These are phyloP conservation scores for Claviceps pusilla DNA, from an alignment of 2,329 filamentous ascomycete species.

Conservation along the genomic window DNA sequence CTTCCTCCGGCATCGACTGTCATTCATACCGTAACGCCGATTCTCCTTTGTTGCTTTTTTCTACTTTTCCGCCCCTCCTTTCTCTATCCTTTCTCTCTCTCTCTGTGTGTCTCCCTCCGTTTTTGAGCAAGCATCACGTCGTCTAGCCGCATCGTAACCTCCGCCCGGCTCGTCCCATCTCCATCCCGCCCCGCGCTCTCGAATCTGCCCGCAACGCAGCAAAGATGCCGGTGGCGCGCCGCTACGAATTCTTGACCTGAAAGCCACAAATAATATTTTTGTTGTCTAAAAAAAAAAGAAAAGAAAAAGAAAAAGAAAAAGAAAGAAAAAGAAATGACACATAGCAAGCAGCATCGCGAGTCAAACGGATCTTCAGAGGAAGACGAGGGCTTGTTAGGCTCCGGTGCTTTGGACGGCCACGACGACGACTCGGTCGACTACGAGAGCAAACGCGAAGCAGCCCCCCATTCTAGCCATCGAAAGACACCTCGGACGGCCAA, in stretches of 20 bases:
- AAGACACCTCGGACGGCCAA: slow-evolving; percentile 36
- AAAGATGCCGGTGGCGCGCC: slow-evolving; percentile 8
- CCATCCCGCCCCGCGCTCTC: neutral
- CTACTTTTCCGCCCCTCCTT: neutral
- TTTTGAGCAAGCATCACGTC: neutral
- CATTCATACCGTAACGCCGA: neutral
- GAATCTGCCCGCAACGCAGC: neutral
- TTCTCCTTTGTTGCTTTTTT: neutral
- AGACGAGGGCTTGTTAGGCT: slow-evolving; percentile 16
- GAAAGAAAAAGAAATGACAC: slow-evolving; percentile 21
- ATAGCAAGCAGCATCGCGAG: slow-evolving; percentile 16
- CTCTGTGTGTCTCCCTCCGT: too few relatives aligned
- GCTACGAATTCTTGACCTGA: neutral
- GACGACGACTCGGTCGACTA: slow-evolving; percentile 13
- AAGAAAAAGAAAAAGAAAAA: neutral
- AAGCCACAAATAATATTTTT: neutral
- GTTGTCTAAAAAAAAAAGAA: neutral
- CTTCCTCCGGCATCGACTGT: neutral
- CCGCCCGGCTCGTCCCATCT: neutral
- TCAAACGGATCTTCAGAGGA: slow-evolving; percentile 18
- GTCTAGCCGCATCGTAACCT: neutral
- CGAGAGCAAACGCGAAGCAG: slow-evolving; percentile 4
- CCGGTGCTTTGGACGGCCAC: slow-evolving; percentile 11
- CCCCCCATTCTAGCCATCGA: neutral
- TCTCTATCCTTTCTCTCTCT: neutral